Evolutionary conservation across 352 stramenopile species (phyloP).

Genomic region (Phytophthora boehmeriae): DNA sequence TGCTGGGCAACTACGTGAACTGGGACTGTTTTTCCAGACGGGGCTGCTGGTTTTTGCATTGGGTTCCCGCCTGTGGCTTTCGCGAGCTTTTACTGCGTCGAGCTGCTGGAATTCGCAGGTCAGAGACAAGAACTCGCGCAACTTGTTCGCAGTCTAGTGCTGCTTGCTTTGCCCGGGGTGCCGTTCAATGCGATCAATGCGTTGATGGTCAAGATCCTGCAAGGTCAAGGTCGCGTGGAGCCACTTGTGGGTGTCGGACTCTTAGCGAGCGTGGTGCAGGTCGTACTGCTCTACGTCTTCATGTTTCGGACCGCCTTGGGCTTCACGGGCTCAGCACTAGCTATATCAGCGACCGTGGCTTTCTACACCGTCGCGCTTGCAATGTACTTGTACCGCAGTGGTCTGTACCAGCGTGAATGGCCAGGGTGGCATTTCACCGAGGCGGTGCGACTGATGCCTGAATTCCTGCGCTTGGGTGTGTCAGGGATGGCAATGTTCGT

Average conservation of each 20-base stretch:
- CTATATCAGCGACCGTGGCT: constrained; percentile 54
- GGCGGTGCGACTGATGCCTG: constrained; percentile 62
- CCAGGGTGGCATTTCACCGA: constrained; percentile 73
- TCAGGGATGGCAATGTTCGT: constrained; percentile 87
- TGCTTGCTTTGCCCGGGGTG: constrained; percentile 77
- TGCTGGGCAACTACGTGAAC: constrained; percentile 83
- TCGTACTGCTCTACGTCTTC: constrained; percentile 82
- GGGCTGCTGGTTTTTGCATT: constrained; percentile 63
- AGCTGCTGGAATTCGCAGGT: constrained; percentile 74
- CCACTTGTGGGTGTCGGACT: constrained; percentile 85
- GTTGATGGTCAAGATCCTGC: constrained; percentile 82
- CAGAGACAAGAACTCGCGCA: constrained; percentile 72
- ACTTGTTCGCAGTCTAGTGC: constrained; percentile 68
- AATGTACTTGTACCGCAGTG: constrained; percentile 68
- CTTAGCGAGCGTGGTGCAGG: constrained; percentile 81
- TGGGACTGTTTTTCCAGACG: constrained; percentile 90
- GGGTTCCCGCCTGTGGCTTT: constrained; percentile 66
- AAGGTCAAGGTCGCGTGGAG: constrained; percentile 86
- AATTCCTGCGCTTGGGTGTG: constrained; percentile 82
- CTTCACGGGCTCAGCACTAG: constrained; percentile 81
- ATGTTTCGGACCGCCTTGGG: constrained; percentile 83
- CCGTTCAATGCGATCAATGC: constrained; percentile 76
- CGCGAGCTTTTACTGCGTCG: constrained; percentile 78
- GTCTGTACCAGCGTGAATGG: constrained; percentile 75
- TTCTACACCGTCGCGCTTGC: constrained; percentile 71